Conservation (phyloP, 1,284 basidiomycete species). For the Earliella scabrosa region DNA sequence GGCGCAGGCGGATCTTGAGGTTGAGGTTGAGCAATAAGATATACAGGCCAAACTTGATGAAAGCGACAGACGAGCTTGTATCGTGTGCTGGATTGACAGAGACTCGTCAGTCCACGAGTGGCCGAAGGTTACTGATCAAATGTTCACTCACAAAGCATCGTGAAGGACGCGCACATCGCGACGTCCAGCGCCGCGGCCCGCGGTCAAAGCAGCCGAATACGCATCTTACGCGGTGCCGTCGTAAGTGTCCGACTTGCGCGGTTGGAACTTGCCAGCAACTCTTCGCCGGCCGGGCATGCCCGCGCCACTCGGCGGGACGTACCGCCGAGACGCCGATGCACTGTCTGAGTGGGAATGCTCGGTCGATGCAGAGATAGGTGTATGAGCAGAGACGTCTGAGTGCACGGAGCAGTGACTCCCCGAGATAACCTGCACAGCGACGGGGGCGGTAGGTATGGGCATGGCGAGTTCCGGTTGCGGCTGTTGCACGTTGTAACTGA, state of each 20-base stretch:
- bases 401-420: neutral
- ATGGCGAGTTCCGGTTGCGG: slow-evolving; percentile 6
- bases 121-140: neutral
- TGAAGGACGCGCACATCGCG: neutral
- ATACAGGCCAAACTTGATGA: neutral
- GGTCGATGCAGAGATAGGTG: neutral
- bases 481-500: neutral
- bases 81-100: neutral
- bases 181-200: slow-evolving; percentile 6
- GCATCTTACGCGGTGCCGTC: neutral
- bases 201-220: neutral
- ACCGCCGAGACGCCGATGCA: neutral
- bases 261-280: slow-evolving; percentile 5
- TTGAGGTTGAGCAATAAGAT: neutral
- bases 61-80: neutral
- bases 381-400: neutral
- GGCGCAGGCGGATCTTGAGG: slow-evolving; percentile 5
- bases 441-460: neutral
- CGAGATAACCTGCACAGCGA: neutral
- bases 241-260: neutral
- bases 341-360: neutral
- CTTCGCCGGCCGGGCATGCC: slow-evolving; percentile 9
- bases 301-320: slow-evolving; percentile 18
- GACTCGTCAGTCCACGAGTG: neutral
- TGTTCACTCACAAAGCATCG: slow-evolving; percentile 1